Percentiles rank a stretch among this genome's conserved stretches.
Conservation (phyloP, 306 rosid species). For the Gastrolobium bilobum region DNA sequence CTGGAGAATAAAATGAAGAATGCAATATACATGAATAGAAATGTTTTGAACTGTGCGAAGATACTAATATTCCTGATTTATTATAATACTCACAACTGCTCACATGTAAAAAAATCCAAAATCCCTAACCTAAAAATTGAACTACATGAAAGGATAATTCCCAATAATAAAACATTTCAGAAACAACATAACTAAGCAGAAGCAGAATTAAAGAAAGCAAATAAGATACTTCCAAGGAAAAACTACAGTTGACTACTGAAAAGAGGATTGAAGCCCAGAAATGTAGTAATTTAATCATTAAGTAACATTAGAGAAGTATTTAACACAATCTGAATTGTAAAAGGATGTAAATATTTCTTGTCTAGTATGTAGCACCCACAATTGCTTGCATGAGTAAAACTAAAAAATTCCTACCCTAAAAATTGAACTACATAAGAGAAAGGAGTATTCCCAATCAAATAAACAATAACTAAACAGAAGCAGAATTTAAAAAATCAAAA, state of each 20-base stretch:
- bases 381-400: too few relatives aligned
- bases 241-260: too few relatives aligned
- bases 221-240: neutral
- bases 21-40: neutral
- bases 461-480: too few relatives aligned
- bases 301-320: too few relatives aligned
- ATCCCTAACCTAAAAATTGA: neutral
- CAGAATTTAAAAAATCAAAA: neutral
- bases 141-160: neutral
- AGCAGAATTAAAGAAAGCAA: neutral
- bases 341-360: too few relatives aligned
- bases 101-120: constrained; percentile 9
- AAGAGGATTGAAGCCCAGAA: too few relatives aligned
- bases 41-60: neutral
- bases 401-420: too few relatives aligned
- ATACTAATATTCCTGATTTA: constrained; percentile 23
- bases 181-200: constrained; percentile 18
- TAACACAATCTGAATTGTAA: too few relatives aligned
- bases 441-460: too few relatives aligned
- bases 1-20: constrained; percentile 58
- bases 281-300: too few relatives aligned
- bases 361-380: too few relatives aligned
- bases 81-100: constrained; percentile 1
- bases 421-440: too few relatives aligned
- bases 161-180: constrained; percentile 14